These are phyloP conservation scores for Thraustochytrium striatum DNA, from an alignment of 352 stramenopile genomes.

Conservation along the genomic window DNA sequence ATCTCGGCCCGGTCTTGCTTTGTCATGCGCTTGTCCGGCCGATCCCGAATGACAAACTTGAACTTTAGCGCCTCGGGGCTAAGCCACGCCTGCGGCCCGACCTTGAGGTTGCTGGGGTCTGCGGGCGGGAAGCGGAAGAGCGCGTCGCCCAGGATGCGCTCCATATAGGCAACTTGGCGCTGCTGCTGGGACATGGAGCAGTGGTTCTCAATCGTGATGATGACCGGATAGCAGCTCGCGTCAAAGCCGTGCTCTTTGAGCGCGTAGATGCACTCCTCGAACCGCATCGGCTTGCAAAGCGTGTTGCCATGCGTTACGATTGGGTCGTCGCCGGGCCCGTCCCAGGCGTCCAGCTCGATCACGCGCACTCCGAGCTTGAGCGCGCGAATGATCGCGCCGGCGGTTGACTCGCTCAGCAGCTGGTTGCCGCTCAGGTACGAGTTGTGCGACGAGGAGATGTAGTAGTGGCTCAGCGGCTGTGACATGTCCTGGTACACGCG, in stretches of 20 bases:
- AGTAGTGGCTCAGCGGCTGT: slow-evolving; percentile 75
- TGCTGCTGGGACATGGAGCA: slow-evolving; percentile 60
- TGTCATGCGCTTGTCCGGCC: slow-evolving; percentile 28
- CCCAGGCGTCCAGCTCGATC: slow-evolving; percentile 80
- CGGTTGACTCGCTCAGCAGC: slow-evolving; percentile 65
- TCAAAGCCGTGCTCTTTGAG: slow-evolving; percentile 59
- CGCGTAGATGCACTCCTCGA: slow-evolving; percentile 71
- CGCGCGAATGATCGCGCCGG: slow-evolving; percentile 52
- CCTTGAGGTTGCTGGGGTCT: slow-evolving; percentile 28
- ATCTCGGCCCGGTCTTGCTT: slow-evolving; percentile 27
- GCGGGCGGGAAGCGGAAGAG: slow-evolving; percentile 26
- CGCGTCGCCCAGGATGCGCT: slow-evolving; percentile 14
- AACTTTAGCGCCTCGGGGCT: slow-evolving; percentile 48
- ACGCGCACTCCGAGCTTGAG: slow-evolving; percentile 48
- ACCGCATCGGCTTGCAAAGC: slow-evolving; percentile 56
- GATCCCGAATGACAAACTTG: slow-evolving; percentile 55
- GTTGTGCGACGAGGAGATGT: slow-evolving; percentile 79
- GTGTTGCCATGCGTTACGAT: slow-evolving; percentile 75
- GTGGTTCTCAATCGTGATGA: slow-evolving; percentile 65
- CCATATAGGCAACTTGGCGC: slow-evolving; percentile 55
- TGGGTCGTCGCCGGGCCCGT: slow-evolving; percentile 61
- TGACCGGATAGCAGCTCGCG: slow-evolving; percentile 59
- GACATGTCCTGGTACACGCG: slow-evolving; percentile 64
- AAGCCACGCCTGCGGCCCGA: slow-evolving; percentile 7
- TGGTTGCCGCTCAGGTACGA: slow-evolving; percentile 83